Percentiles rank a stretch among this genome's conserved stretches.
These are phyloP conservation scores for Fusarium oligoseptatum DNA, from an alignment of 2,329 filamentous ascomycete genomes.

Conservation along the genomic window DNA sequence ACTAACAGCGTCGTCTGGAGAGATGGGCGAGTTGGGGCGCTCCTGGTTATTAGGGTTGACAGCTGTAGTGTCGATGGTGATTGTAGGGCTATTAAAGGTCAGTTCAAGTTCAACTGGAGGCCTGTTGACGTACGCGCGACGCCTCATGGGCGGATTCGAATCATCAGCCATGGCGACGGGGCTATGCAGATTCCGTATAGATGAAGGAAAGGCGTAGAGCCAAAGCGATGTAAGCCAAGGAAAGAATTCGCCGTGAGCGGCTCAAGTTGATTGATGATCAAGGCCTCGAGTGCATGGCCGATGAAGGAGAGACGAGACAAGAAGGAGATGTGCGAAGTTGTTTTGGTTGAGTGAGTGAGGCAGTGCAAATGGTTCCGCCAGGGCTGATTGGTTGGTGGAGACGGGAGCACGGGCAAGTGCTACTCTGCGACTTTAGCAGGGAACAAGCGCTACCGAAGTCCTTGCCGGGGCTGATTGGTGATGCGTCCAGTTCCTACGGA, in stretches of 20 bases:
- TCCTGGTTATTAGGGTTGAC: constrained; percentile 48
- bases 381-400: constrained; percentile 26
- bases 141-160: constrained; percentile 41
- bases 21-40: constrained; percentile 51
- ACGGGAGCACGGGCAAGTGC: constrained; percentile 4
- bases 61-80: constrained; percentile 67
- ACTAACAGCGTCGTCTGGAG: constrained; percentile 57
- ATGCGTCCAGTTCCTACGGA: background rate
- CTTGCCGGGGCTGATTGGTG: constrained; percentile 9
- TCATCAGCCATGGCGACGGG: constrained; percentile 41
- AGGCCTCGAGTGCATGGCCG: background rate
- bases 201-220: constrained; percentile 11
- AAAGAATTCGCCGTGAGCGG: background rate
- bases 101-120: constrained; percentile 32
- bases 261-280: constrained; percentile 5
- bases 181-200: constrained; percentile 1
- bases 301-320: constrained; percentile 24
- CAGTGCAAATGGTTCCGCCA: constrained; percentile 32
- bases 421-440: constrained; percentile 24
- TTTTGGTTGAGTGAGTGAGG: constrained; percentile 37
- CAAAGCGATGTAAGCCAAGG: constrained; percentile 4
- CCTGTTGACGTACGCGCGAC: constrained; percentile 43
- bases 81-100: constrained; percentile 59
- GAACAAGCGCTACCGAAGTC: constrained; percentile 30
- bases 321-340: constrained; percentile 9